Conservation (phyloP, 2,329 filamentous ascomycete species). For the Colletotrichum sp. region DNA sequence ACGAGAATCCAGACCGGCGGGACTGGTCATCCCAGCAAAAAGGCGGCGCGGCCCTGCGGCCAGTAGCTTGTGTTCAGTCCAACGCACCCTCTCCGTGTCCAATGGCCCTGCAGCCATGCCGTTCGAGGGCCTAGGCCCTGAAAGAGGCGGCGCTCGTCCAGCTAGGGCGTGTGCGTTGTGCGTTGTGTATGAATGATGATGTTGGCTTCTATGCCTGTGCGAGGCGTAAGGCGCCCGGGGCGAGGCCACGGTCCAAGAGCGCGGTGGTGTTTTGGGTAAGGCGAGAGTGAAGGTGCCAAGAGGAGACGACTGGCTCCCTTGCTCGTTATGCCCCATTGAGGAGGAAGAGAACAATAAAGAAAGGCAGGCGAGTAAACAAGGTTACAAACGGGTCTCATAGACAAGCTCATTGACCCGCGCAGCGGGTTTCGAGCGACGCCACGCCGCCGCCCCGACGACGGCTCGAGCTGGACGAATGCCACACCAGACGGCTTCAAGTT, state of each 20-base stretch:
- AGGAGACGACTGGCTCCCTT: background rate
- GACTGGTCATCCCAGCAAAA: background rate
- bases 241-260: background rate
- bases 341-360: background rate
- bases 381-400: constrained; percentile 1
- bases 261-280: background rate
- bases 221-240: background rate
- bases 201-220: background rate
- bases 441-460: constrained; percentile 5
- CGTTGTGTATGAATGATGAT: background rate
- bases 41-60: background rate
- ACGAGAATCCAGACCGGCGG: background rate
- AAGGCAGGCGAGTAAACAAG: background rate
- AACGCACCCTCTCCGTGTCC: background rate
- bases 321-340: background rate
- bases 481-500: background rate
- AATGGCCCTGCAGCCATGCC: background rate
- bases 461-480: background rate
- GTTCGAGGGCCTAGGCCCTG: background rate
- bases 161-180: background rate
- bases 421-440: constrained; percentile 18
- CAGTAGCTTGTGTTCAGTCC: background rate
- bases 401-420: constrained; percentile 5
- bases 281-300: background rate
- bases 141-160: background rate